Evolutionary conservation across 495 filamentous ascomycete species (phyloP), one percentile per base, ranked within the genome.

Genomic region (Penicillium verhagenii): DNA sequence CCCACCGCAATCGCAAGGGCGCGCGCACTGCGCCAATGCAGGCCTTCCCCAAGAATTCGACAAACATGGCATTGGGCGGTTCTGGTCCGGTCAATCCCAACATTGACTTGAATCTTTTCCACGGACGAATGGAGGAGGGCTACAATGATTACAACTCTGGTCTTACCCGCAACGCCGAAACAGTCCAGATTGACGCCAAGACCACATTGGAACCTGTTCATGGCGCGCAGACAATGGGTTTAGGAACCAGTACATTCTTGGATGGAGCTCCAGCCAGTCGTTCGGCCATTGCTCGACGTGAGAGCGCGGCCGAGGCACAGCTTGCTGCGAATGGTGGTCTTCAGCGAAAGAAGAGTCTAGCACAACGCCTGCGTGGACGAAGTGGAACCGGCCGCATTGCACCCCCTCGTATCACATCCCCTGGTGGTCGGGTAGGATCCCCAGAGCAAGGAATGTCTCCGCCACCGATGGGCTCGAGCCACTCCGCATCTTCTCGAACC

Each of bases 191-290:
- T 58, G 82, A 88, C 59, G 74, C 87, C 7, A 78, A 70, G n/a
- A 65, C 74, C 28, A 76, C 75, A 26, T 69, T 86, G 35, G 88
- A 89, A 44, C 81, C 86, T 6, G 78, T 97, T 33, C 89, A 96
- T 57, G 95, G 94, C 10, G 82, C 90, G 43, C 85, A 94, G 69
- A 89, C 82, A 0, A 69, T 90, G 58, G 95, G 95, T 10, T 78
- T 99, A 5, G 95, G 95, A 48, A 95, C 92, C 9, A 96, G 90
- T 50, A 99, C 95, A 2, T 97, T 97, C 76, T 71, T 99, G 20
- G 95, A 99, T 59, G 95, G 95, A 23, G 87, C 95, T 2, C 94
- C 92, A 5, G 95, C 95, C 13, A 87, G 92, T 19, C 85, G 86
- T 51, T 77, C 86, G 13, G 93, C 90, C 19, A 92, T 97, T 55